Conservation (phyloP, 2,329 filamentous ascomycete genomes). For the Fusarium sp. region DNA sequence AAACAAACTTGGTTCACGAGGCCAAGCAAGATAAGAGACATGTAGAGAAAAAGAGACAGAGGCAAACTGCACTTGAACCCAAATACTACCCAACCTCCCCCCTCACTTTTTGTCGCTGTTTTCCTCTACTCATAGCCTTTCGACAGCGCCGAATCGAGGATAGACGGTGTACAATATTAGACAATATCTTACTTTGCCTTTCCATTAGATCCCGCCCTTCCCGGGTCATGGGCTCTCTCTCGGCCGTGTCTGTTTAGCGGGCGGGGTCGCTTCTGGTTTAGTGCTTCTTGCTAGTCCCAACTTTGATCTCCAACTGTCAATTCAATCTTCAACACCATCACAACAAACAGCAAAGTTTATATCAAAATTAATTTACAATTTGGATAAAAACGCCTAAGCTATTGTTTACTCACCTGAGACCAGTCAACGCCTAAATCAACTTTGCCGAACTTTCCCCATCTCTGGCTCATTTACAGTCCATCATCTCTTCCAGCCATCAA, state of each 20-base stretch:
- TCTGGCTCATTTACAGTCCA: neutral
- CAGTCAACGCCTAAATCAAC: neutral
- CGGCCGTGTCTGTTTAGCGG: neutral
- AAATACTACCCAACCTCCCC: slow-evolving; percentile 1
- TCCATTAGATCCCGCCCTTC: slow-evolving; percentile 17
- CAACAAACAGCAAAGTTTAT: neutral
- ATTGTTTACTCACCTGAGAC: neutral
- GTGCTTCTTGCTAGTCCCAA: neutral
- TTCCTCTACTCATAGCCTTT: neutral
- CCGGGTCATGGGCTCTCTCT: neutral
- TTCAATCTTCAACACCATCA: neutral
- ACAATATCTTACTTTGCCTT: neutral
- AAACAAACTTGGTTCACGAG: slow-evolving; percentile 4
- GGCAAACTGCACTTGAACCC: neutral
- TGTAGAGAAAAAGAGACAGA: neutral
- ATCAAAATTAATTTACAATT: neutral
- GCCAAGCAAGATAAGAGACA: neutral
- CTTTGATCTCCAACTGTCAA: slow-evolving; percentile 1
- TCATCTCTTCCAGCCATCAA: neutral
- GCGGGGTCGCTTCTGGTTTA: neutral
- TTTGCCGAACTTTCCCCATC: neutral
- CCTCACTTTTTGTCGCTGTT: neutral
- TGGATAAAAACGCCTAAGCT: neutral
- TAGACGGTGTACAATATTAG: neutral
- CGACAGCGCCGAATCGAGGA: slow-evolving; percentile 1